Evolutionary conservation across 2,329 filamentous ascomycete species (phyloP).

Genomic region (Tolypocladium tropicale): DNA sequence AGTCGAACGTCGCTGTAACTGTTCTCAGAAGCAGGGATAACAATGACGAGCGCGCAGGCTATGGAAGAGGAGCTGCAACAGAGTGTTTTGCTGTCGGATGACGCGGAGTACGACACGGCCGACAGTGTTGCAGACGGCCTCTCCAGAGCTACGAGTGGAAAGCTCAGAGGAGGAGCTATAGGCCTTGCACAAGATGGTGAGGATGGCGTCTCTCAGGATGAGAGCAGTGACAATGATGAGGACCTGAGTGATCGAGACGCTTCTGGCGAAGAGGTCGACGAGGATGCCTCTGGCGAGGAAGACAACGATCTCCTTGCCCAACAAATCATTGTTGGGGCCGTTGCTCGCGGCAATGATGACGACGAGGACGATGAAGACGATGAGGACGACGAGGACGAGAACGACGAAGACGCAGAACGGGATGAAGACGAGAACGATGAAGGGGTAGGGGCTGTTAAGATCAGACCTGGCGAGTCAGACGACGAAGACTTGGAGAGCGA

Average conservation of each 20-base stretch:
- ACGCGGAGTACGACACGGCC: conserved; percentile 30
- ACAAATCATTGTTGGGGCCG: conserved; percentile 15
- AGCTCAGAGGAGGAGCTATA: neutral
- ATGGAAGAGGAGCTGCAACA: conserved; percentile 50
- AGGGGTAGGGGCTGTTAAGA: conserved; percentile 47
- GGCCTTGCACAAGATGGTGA: neutral
- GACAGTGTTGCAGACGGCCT: conserved; percentile 19
- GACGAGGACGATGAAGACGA: conserved; percentile 21
- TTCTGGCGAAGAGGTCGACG: conserved; percentile 27
- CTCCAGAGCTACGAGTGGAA: conserved; percentile 11
- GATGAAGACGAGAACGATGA: conserved; percentile 37
- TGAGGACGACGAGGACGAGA: conserved; percentile 24
- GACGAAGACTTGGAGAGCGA: conserved; percentile 42
- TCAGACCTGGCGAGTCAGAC: conserved; percentile 37
- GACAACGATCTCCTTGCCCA: conserved; percentile 22
- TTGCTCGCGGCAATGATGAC: conserved; percentile 18
- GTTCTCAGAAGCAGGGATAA: conserved; percentile 16
- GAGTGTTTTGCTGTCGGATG: conserved; percentile 41
- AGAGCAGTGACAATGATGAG: conserved; percentile 17
- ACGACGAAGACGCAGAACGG: conserved; percentile 14
- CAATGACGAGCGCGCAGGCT: conserved; percentile 40
- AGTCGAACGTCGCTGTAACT: conserved; percentile 6
- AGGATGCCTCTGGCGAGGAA: conserved; percentile 32
- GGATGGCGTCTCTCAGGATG: neutral
- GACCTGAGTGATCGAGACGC: conserved; percentile 28